Evolutionary conservation across 352 stramenopile genomes (phyloP).

Genomic region (Phytophthora crassamura): DNA sequence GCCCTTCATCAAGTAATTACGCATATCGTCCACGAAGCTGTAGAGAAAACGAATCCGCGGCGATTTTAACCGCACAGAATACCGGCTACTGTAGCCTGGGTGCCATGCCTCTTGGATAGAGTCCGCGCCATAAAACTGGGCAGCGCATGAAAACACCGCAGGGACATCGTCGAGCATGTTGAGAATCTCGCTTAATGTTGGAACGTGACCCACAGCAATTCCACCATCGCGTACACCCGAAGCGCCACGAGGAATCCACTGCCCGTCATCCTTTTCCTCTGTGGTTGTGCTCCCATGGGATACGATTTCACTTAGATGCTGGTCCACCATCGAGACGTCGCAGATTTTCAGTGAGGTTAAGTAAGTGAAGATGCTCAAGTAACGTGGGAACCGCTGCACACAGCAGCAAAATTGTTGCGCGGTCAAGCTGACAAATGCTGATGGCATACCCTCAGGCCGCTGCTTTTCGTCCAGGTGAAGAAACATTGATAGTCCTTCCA

Average conservation of each 20-base stretch:
- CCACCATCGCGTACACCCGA: conserved; percentile 19
- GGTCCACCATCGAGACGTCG: conserved; percentile 67
- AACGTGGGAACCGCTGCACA: conserved; percentile 73
- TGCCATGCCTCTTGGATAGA: conserved; percentile 84
- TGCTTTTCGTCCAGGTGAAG: conserved; percentile 63
- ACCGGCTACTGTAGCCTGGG: conserved; percentile 79
- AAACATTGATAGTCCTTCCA: conserved; percentile 71
- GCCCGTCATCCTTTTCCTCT: conserved; percentile 30
- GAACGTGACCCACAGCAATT: conserved; percentile 53
- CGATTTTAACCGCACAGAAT: conserved; percentile 76
- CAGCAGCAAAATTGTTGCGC: conserved; percentile 78
- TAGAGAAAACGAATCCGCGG: conserved; percentile 85
- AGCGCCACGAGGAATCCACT: conserved; percentile 19
- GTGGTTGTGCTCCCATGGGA: conserved; percentile 45
- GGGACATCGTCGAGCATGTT: conserved; percentile 56
- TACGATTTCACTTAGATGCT: conserved; percentile 71
- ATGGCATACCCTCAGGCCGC: conserved; percentile 35
- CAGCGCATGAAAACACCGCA: conserved; percentile 81
- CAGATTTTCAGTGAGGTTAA: conserved; percentile 78
- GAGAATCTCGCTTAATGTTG: conserved; percentile 66
- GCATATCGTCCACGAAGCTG: conserved; percentile 83
- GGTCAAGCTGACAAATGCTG: conserved; percentile 67
- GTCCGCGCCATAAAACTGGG: conserved; percentile 78
- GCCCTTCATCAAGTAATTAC: conserved; percentile 76
- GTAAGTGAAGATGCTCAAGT: conserved; percentile 75